Evolutionary conservation across 1,284 basidiomycete species (phyloP), one percentile per base, ranked within the genome.

Genomic region (Marasmius tenuissimus): DNA sequence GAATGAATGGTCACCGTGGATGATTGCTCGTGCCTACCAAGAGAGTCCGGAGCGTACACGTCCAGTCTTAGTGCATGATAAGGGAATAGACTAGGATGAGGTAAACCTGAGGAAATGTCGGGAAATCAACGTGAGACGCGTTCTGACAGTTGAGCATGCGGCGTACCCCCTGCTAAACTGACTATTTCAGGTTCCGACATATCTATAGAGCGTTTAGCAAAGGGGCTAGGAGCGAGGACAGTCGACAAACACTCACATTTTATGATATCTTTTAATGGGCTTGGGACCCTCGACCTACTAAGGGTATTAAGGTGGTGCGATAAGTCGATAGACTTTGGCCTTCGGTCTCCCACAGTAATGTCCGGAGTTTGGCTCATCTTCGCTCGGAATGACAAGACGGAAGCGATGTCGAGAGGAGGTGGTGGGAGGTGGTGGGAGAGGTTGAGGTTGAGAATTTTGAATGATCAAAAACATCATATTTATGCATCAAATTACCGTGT

Each of bases 221-320:
- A 34, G 34, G 8, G 48, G 8, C 53, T 12, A 22, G 33, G 18
- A 5, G 16, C 38, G 4, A 5, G 33, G 11, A 16, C 4, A 16
- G 16, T n/a, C 20, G 45, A 9, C 52, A 14, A 54, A 54, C 16
- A 54, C 62, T 37, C 38, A 64, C 61, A 61, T n/a, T 63, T 58
- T 40, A 64, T 37, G 39, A 63, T 58, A 56, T 64, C 57, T 33
- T 66, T 66, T 34, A 65, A 38, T 33, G 65, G 65, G 52, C 61
- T 63, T 9, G 61, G 50, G 10, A 57, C 57, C 37, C 65, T 56
- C 14, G 63, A 62, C 20, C 48, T 40, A 57, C 61, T 63, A 39
- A 66, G 61, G 10, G 56, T 55, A 45, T 61, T 64, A 10, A 66
- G 54, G 37, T 66, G 65, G 47, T 65, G 65, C 5, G 65, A 66